These are phyloP conservation scores for Sporisorium sorghi DNA, from an alignment of 1,284 basidiomycete species.

Conservation along the genomic window DNA sequence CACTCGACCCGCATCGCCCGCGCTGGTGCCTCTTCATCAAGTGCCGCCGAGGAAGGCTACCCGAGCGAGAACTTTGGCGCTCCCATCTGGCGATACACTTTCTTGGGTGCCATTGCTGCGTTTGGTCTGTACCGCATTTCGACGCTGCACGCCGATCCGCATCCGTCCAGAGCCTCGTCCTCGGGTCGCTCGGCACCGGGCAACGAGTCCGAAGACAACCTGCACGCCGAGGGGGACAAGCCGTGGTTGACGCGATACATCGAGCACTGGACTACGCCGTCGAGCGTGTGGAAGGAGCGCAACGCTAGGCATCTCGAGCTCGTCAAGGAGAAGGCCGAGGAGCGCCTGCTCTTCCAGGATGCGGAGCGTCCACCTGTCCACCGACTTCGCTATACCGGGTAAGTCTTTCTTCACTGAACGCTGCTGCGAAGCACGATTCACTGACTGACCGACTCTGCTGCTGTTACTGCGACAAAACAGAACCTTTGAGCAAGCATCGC, in stretches of 20 bases:
- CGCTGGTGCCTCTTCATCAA: slow-evolving; percentile 28
- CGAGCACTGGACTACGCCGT: slow-evolving; percentile 51
- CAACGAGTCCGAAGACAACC: slow-evolving; percentile 56
- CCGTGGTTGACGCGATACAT: slow-evolving; percentile 66
- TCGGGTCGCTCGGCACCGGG: slow-evolving; percentile 51
- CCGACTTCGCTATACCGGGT: slow-evolving; percentile 56
- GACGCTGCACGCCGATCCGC: slow-evolving; percentile 50
- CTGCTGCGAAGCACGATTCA: too few species aligned
- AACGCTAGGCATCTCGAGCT: slow-evolving; percentile 55
- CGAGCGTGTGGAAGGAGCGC: slow-evolving; percentile 52
- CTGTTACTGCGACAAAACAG: slow-evolving; percentile 33
- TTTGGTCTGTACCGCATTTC: slow-evolving; percentile 58
- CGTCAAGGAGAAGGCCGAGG: slow-evolving; percentile 55
- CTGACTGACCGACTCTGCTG: neutral
- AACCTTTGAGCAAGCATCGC: slow-evolving; percentile 63
- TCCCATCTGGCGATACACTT: slow-evolving; percentile 61
- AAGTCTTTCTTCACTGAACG: slow-evolving; percentile 12
- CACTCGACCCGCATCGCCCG: slow-evolving; percentile 43
- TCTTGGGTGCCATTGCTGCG: slow-evolving; percentile 46
- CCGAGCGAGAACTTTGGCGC: slow-evolving; percentile 51
- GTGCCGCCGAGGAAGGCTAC: slow-evolving; percentile 39
- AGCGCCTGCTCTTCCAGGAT: slow-evolving; percentile 59
- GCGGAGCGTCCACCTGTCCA: slow-evolving; percentile 62
- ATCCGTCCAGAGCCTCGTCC: slow-evolving; percentile 53
- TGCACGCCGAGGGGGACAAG: slow-evolving; percentile 42